A percentile compares a stretch with the other conserved stretches of the same genome.
Evolutionary conservation across 1,284 basidiomycete genomes (phyloP).

Genomic region (Xerocomus subilludens): DNA sequence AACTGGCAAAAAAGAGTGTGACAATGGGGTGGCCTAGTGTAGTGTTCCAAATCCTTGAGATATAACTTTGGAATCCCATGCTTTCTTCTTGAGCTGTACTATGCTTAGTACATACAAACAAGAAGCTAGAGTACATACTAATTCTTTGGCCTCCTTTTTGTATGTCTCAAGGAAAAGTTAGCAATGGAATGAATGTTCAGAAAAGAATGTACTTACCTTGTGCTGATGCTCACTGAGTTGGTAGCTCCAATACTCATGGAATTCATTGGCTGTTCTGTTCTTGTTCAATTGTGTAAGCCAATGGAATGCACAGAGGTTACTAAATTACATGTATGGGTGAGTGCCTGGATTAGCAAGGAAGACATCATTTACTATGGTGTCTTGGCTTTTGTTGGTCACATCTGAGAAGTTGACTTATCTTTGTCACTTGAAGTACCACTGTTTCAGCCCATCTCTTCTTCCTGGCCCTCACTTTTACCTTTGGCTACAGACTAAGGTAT

Average conservation of each 20-base stretch:
- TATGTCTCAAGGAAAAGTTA: not conserved
- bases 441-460: no score
- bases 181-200: not conserved
- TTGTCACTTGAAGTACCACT: not conserved
- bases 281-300: not conserved
- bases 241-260: constrained; percentile 1
- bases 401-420: not conserved
- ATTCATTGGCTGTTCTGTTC: not conserved
- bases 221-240: not conserved
- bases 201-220: not conserved
- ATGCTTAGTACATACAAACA: not conserved
- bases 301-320: not conserved
- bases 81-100: not conserved
- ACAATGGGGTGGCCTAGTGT: no score
- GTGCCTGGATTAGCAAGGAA: no score
- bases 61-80: no score
- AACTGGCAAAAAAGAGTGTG: no score
- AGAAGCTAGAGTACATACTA: not conserved
- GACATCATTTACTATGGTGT: not conserved
- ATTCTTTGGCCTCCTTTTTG: not conserved
- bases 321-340: not conserved
- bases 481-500: not conserved
- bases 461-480: not conserved
- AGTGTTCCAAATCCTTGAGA: no score
- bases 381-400: not conserved